Evolutionary conservation across 768 basidiomycete genomes (phyloP), one percentile per base, ranked within the genome.

Genomic region (Grammothele lineata): DNA sequence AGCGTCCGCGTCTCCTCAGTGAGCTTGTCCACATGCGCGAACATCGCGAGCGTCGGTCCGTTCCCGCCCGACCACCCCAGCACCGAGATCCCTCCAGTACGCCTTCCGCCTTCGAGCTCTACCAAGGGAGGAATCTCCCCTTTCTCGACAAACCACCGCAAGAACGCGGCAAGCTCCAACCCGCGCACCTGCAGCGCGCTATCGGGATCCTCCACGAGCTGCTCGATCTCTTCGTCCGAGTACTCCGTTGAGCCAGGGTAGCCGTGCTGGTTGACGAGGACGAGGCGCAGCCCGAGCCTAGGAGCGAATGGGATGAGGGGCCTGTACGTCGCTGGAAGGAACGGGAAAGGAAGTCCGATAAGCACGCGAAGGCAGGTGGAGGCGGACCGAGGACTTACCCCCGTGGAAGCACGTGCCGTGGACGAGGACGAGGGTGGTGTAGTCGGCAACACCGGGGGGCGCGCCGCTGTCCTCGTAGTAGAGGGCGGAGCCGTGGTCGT

Each of bases 221-320:
- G 22, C 2, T 43, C 51, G 3, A 58, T 17, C 9, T 64, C 61
- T n/a, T 35, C 45, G 5, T 18, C 18, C 2, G 58, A 41, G 55
- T 49, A 54, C 5, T 57, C 55, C 4, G 59, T 50, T 5, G 63
- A 62, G 0, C 61, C 58, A 1, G 55, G 58, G 32, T 62, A 65
- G 24, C 55, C 60, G 11, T 60, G 58, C 7, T 53, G 30, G 43
- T 57, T 65, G 47, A 61, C 24, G 1, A 52, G 11, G 5, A 65
- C 50, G 8, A 65, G 49, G 5, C 63, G 60, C 2, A 63, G 36
- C 17, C 57, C 55, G 24, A 51, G 35, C 24, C 45, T 18, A 5
- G 47, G 37, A 1, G 63, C 58, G 23, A 47, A 51, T 3, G 53
- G 52, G 14, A 57, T 24, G 47, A 58, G 42, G 2, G 43, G 51